Conservation (phyloP, 1,284 basidiomycete species). For the Laetiporus sulphureus region DNA sequence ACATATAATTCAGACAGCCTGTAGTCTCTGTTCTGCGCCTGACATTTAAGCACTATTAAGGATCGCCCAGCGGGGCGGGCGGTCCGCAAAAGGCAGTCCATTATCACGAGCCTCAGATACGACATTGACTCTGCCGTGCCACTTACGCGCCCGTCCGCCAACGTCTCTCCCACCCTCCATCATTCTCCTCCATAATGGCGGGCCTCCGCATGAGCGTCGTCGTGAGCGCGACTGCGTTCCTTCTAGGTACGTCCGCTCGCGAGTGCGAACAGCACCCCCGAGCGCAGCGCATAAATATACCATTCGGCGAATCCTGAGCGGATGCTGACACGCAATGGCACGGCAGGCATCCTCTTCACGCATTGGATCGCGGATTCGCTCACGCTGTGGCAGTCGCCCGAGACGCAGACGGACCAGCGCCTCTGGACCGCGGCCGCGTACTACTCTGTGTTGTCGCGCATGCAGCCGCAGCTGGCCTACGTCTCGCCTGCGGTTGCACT, state of each 20-base stretch:
- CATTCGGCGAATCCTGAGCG: not conserved
- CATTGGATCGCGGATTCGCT: conserved; percentile 84
- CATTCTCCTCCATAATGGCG: conserved; percentile 21
- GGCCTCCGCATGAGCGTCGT: conserved; percentile 64
- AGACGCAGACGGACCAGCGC: conserved; percentile 58
- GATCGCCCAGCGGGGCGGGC: not conserved
- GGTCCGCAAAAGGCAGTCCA: not conserved
- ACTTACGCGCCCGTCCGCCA: conserved; percentile 1
- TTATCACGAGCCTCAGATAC: conserved; percentile 3
- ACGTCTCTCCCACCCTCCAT: conserved; percentile 7
- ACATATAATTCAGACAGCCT: no score
- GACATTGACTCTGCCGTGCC: not conserved
- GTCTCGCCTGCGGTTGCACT: conserved; percentile 46
- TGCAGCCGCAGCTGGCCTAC: conserved; percentile 48
- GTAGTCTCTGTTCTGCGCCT: no score
- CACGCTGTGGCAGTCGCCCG: conserved; percentile 77
- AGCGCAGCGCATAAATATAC: no score
- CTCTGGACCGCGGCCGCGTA: conserved; percentile 75
- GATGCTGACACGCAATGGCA: conserved; percentile 2
- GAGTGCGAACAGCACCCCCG: no score
- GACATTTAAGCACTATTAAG: no score
- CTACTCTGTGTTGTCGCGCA: conserved; percentile 67
- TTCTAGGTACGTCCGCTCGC: conserved; percentile 57
- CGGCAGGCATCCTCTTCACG: conserved; percentile 67
- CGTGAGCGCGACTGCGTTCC: conserved; percentile 68